Evolutionary conservation across 768 basidiomycete species (phyloP), one percentile per base, ranked within the genome.

Genomic region (Panus rudis): DNA sequence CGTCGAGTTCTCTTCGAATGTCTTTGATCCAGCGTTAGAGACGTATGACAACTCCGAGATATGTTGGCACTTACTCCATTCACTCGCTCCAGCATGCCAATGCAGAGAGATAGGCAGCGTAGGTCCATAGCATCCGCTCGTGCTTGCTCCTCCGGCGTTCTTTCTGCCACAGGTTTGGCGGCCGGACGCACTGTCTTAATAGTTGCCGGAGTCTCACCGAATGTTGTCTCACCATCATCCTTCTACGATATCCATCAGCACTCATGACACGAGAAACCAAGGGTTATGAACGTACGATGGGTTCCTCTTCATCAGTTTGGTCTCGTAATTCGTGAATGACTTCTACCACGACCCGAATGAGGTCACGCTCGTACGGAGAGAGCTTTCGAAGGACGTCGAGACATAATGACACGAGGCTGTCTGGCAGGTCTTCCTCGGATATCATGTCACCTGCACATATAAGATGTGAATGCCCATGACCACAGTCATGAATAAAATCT

Each of bases 341-440:
- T 57, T 94, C 92, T 27, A 94, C 91, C 1, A 93, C 81, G 20
- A 93, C 73, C 3, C 85, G 79, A 51, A 94, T 89, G 26, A 96
- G 70, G 59, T 96, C 91, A 16, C 81, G 70, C 62, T 97, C 92
- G 47, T 69, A 79, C 11, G 76, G 63, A 1, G 85, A 79, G 17
- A 93, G 67, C 42, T 71, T 72, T 43, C 83, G 71, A 39, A 98
- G 64, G 6, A 97, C 79, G 60, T 97, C 93, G 30, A 97, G 70
- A 56, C 89, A 92, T 38, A 70, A 70, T 2, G 81, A 70, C 31
- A 92, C 69, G 17, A 94, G 68, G 11, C 63, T 59, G 40, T 83
- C 76, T 0, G 92, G 89, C 1, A 97, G 72, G 0, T 62, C 56
- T 12, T 81, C 74, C 49, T 84, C 76, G 1, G 76, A 75, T 13